Evolutionary conservation across 352 stramenopile species (phyloP), one percentile per base, ranked within the genome.

Genomic region (Phytopythium cucurbitacearum): DNA sequence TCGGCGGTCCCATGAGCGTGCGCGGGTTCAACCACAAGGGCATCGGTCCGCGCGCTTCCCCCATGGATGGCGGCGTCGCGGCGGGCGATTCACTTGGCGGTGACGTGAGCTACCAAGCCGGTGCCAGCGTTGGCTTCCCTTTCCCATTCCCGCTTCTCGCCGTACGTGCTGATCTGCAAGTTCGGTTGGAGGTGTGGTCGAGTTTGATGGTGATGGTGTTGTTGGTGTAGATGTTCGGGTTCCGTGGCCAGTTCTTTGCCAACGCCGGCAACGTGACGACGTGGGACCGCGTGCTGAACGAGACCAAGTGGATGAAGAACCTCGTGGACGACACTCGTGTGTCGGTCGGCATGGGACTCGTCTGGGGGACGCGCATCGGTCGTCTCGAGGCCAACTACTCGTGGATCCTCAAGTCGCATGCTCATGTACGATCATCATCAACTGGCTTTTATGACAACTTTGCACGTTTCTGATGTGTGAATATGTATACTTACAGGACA

Each of bases 21-120:
- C 85, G 90, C 40, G 90, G 90, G 13, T 97, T 97, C 57, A 89
- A 96, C 60, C 74, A 96, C 69, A 93, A 95, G 68, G 90, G 90
- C 13, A 80, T 95, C 15, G 90, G 90, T 34, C 87, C 87, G 44
- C 85, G 89, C 7, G 87, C 90, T 11, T 91, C 87, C 8, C 85
- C 87, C 28, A 77, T 87, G 48, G 87, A 96, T 51, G 89, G 89
- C 12, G 90, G 89, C n/a, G 78, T 87, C 41, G 67, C 70, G 12
- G 74, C 73, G 10, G 90, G 90, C 32, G 90, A 97, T 61, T 65
- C 90, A 6, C 76, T 97, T 2, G 90, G 90, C 44, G 88, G 89
- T 6, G 89, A 97, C 48, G 69, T 97, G 34, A 95, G 70, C 63
- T 97, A 96, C 65, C 76, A 85, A 42, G 85, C 73, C 47, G 89